Evolutionary conservation across 1,284 basidiomycete genomes (phyloP), one percentile per base, ranked within the genome.

Genomic region (Agaricales sp.): DNA sequence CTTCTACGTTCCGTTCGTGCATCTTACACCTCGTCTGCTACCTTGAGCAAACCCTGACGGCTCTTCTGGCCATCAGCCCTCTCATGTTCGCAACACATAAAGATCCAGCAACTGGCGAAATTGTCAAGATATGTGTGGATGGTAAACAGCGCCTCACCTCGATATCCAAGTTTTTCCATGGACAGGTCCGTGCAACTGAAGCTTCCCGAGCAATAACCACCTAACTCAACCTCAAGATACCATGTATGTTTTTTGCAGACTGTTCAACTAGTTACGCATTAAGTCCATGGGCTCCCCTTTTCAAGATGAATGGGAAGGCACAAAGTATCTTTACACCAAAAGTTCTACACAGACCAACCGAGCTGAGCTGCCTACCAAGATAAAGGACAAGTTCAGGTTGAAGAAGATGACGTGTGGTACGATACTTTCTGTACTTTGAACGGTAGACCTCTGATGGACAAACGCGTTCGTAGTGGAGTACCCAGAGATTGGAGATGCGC

Each of bases 121-220:
- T 68, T 38, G 62, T 74, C n/a, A 64, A 75, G 51, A 64, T 80
- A 46, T 88, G 86, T 54, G 82, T 87, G 12, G 86, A 87, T 54
- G 84, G 84, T 3, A 88, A 87, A 59, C 84, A 87, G 65, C 68
- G 84, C 41, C 61, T 87, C 46, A 86, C 82, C 0, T 84, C 83
- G 0, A 83, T 87, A 52, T 75, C 78, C 55, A 78, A 75, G 53
- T 86, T 87, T 57, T 69, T 84, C 46, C 80, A 83, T 53, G 84
- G 84, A 13, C 66, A 78, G 61, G 83, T 81, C 55, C 57, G 77
- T 61, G 57, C 52, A 26, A 20, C 22, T 26, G 26, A 11, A 3
- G 43, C 18, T 35, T n/a, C 46, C 38, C 26, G 43, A 35, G 45
- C 14, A 20, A 43, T 19, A 20, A 35, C 51, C 16, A 25, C 23